Evolutionary conservation across 805 yeast species (phyloP).

Genomic region (Myxozyma udenii): DNA sequence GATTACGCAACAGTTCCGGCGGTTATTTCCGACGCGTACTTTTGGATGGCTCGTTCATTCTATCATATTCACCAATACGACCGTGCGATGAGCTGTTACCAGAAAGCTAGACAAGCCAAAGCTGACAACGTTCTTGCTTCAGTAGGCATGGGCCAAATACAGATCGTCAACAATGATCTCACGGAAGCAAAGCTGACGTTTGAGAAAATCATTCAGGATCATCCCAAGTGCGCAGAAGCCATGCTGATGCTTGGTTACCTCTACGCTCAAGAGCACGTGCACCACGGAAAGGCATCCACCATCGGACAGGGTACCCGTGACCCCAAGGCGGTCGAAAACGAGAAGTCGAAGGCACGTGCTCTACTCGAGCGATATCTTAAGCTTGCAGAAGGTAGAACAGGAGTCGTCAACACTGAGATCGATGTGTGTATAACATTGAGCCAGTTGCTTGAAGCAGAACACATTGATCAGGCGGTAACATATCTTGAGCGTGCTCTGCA

Average conservation of each 20-base stretch:
- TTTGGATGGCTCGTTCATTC: constrained; percentile 83
- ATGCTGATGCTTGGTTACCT: constrained; percentile 67
- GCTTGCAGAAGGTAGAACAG: constrained; percentile 51
- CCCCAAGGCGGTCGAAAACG: constrained; percentile 34
- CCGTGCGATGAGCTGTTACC: constrained; percentile 69
- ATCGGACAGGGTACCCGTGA: constrained; percentile 14
- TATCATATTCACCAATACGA: constrained; percentile 59
- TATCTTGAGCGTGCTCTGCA: constrained; percentile 62
- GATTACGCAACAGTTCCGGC: constrained; percentile 42
- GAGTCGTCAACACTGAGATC: constrained; percentile 54
- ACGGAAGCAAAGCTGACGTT: constrained; percentile 86
- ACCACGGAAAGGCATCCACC: neutral
- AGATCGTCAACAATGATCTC: constrained; percentile 63
- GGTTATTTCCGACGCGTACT: constrained; percentile 59
- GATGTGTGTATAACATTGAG: constrained; percentile 70
- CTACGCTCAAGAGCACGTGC: constrained; percentile 46
- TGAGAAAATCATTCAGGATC: constrained; percentile 64
- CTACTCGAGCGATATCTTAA: constrained; percentile 68
- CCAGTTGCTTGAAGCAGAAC: constrained; percentile 63
- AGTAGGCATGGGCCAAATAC: constrained; percentile 83
- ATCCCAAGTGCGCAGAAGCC: constrained; percentile 70
- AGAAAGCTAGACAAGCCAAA: constrained; percentile 64
- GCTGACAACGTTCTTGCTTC: constrained; percentile 62
- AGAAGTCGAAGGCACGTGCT: constrained; percentile 53
- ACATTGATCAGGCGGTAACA: constrained; percentile 60